A percentile compares a stretch with the other conserved stretches of the same genome.
These are phyloP conservation scores for Sarocladium kiliense DNA, from an alignment of 2,329 filamentous ascomycete species.

Conservation along the genomic window DNA sequence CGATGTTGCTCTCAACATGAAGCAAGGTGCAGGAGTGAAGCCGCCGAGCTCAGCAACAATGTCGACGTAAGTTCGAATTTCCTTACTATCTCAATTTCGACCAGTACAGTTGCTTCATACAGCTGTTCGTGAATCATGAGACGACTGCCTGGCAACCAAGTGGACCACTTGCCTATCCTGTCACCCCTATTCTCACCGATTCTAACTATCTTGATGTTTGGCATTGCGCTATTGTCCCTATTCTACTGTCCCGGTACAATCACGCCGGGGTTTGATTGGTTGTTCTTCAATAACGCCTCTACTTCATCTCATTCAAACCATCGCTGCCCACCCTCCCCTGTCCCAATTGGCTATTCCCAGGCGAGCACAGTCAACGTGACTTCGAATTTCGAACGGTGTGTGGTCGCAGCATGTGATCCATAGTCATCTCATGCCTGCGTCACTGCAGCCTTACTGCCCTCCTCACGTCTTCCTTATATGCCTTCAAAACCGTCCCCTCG, in stretches of 20 bases:
- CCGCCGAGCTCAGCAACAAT: conserved; percentile 3
- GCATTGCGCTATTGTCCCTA: not conserved
- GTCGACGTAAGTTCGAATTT: not conserved
- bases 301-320: conserved; percentile 5
- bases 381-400: not conserved
- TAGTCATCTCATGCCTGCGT: conserved; percentile 7
- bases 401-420: conserved; percentile 5
- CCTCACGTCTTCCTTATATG: not conserved
- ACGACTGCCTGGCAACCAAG: not conserved
- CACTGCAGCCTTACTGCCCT: not conserved
- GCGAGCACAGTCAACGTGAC: not conserved
- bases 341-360: not conserved
- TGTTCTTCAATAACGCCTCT: not conserved
- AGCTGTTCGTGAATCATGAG: conserved; percentile 4
- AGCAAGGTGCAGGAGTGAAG: not conserved
- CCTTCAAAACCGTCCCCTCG: not conserved
- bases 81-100: not conserved
- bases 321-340: not conserved
- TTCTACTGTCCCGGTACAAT: not conserved
- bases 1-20: conserved; percentile 20
- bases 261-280: not conserved
- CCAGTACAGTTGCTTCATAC: not conserved
- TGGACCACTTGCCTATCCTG: not conserved
- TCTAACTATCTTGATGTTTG: not conserved
- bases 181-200: not conserved